These are phyloP conservation scores for Casuarina equisetifolia DNA, from an alignment of 306 rosid genomes.

Conservation along the genomic window DNA sequence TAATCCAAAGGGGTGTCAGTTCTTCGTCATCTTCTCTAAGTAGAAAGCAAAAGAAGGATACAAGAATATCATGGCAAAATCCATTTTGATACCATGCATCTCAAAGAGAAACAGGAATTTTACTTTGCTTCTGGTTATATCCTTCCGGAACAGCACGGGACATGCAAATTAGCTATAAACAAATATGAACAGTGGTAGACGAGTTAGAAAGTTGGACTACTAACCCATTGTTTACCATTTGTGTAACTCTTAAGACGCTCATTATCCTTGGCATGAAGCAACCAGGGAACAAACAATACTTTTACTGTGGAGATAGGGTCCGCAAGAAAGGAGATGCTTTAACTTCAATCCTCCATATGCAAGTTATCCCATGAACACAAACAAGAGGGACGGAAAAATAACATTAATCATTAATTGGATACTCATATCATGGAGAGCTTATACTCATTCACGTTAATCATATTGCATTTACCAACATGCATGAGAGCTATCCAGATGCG, in stretches of 20 bases:
- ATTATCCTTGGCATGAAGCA: background rate
- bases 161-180: no score
- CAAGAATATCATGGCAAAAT: constrained; percentile 10
- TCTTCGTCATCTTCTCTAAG: background rate
- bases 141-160: constrained; percentile 13
- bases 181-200: no score
- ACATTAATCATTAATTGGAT: no score
- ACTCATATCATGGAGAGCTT: no score
- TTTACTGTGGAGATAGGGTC: background rate
- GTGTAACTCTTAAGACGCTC: no score
- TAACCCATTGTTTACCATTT: no score
- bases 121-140: constrained; percentile 29
- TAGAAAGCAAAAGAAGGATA: constrained; percentile 9
- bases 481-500: no score
- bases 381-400: no score
- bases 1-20: background rate
- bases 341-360: background rate
- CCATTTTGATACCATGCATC: constrained; percentile 10
- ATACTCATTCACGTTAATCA: background rate
- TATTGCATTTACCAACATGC: background rate
- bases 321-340: background rate
- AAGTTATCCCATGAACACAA: no score
- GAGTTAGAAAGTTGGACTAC: no score
- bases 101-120: constrained; percentile 21
- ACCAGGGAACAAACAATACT: background rate